Evolutionary conservation across 208 protist species (phyloP), one percentile per base, ranked within the genome.

Genomic region (Novymonas esmeraldas): DNA sequence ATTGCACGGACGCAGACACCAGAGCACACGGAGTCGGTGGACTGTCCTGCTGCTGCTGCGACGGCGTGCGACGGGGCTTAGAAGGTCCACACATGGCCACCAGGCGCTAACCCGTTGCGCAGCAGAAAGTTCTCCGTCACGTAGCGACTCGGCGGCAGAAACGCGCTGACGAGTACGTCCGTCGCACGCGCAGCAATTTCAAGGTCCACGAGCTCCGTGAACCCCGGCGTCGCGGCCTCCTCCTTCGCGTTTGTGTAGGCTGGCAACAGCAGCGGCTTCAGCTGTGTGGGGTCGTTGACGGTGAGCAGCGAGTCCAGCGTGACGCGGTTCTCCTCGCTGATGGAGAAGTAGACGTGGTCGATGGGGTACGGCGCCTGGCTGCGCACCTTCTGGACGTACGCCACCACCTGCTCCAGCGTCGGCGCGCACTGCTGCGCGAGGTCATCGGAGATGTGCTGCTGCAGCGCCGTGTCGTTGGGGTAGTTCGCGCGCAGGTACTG

Each of bases 91-190:
- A 91, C 46, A 18, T 58, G 50, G 14, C 41, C 48, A 13, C 20
- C 28, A 11, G 79, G 59, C 7, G 42, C 67, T 10, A 91, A 41
- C 6, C 62, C 44, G 58, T 86, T 36, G 7, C 72, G 54, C 4
- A 91, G 76, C 44, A 88, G 55, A 50, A 79, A 91, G 18, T 46
- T 50, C 59, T 91, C 85, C 38, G 80, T 50, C 7, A 82, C 78
- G 49, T 82, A 81, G 38, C 73, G 76, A 44, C 82, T 84, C 0
- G 76, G 16, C 0, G 26, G 34, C 18, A 82, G 34, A 29, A 78
- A 91, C 2, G 82, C 71, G 58, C 58, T 84, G 9, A 88, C 46
- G 33, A 91, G 41, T 28, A 88, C 28, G 9, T 62, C 56, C 6
- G 65, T 51, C 0, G 85, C 82, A 20, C 56, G 46, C 33, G 72